A percentile compares a stretch with the other conserved stretches of the same genome.
These are phyloP conservation scores for Boechera retrofracta DNA, from an alignment of 345 rosid genomes.

Conservation along the genomic window DNA sequence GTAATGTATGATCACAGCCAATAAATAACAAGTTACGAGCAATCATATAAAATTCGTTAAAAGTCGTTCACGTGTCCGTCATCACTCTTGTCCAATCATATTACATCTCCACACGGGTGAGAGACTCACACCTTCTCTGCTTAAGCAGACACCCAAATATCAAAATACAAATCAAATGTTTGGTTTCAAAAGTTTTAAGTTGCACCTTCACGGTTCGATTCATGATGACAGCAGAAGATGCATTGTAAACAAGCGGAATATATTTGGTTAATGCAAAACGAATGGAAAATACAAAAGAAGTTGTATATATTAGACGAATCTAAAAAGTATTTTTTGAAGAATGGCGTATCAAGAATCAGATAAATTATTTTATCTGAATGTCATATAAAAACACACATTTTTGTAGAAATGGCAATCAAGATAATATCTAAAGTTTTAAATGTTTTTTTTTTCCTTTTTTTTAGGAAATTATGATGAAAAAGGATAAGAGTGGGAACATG, in stretches of 20 bases:
- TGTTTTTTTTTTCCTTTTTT: too few species aligned
- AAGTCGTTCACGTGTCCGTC: slow-evolving; percentile 30
- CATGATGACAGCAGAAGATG: too few species aligned
- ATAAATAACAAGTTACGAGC: slow-evolving; percentile 10
- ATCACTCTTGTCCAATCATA: slow-evolving; percentile 17
- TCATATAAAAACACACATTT: too few species aligned
- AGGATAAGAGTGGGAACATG: slow-evolving; percentile 21
- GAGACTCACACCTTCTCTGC: not conserved
- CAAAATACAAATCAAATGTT: not conserved
- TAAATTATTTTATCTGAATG: too few species aligned
- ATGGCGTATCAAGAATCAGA: too few species aligned
- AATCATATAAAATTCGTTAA: slow-evolving; percentile 27
- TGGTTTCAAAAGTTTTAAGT: not conserved
- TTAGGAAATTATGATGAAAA: not conserved
- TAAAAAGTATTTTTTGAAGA: too few species aligned
- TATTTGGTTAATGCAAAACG: too few species aligned
- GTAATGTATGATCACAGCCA: slow-evolving; percentile 29
- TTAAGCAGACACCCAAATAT: not conserved
- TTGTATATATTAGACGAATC: too few species aligned
- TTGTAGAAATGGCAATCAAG: not conserved
- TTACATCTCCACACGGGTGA: slow-evolving; percentile 28
- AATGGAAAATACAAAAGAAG: too few species aligned
- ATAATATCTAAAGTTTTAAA: too few species aligned
- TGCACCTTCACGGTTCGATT: too few species aligned
- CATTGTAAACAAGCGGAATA: too few species aligned